Conservation (phyloP, 306 rosid genomes). For the Hippophae gyantsensis region DNA sequence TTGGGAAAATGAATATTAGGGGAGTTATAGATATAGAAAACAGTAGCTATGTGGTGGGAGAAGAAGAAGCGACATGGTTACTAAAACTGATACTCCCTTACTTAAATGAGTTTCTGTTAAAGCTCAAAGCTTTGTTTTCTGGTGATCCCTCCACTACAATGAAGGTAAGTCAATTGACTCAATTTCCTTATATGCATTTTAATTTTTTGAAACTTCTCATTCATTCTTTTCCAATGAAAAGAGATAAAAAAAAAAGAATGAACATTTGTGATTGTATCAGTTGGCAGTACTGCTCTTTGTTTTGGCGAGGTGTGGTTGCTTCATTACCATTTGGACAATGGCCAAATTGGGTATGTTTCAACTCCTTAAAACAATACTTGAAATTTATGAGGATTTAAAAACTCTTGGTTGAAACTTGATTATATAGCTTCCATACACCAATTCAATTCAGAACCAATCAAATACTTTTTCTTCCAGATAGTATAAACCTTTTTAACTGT, state of each 20-base stretch:
- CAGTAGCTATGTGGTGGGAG: slow-evolving; percentile 49
- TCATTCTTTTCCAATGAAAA: not conserved
- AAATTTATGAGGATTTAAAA: too few species aligned
- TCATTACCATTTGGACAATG: slow-evolving; percentile 79
- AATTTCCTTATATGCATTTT: not conserved
- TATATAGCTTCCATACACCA: too few species aligned
- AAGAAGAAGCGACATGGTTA: slow-evolving; percentile 77
- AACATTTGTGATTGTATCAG: slow-evolving; percentile 33
- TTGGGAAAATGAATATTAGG: slow-evolving; percentile 23
- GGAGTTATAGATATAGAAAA: slow-evolving; percentile 42
- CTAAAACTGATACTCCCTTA: slow-evolving; percentile 59
- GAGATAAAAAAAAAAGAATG: not conserved
- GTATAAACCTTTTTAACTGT: slow-evolving; percentile 22
- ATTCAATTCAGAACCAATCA: too few species aligned
- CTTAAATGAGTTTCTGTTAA: slow-evolving; percentile 57
- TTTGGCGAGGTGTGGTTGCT: slow-evolving; percentile 83
- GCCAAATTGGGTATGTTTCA: slow-evolving; percentile 44
- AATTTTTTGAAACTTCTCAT: not conserved
- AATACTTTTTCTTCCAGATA: not conserved
- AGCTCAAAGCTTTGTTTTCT: slow-evolving; percentile 69
- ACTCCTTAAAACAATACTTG: not conserved
- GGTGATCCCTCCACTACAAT: slow-evolving; percentile 89
- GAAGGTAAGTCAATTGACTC: slow-evolving; percentile 38
- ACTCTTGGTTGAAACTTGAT: too few species aligned
- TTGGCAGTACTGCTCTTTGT: slow-evolving; percentile 75